Evolutionary conservation across 2,329 filamentous ascomycete genomes (phyloP), one percentile per base, ranked within the genome.

Genomic region (Lanzia echinophila): DNA sequence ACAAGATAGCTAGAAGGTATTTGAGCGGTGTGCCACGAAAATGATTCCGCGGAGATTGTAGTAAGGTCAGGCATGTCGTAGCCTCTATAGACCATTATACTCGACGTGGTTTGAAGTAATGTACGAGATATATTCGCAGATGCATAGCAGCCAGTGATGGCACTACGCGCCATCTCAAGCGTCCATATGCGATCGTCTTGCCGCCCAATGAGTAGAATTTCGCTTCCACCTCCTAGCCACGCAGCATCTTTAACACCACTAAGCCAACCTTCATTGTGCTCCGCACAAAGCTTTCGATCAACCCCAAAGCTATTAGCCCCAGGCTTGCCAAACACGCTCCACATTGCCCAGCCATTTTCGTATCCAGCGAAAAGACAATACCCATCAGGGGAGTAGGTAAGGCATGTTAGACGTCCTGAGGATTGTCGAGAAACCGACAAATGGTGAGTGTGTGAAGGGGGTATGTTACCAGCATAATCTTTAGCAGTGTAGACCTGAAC

Each of bases 291-390:
- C 2, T 73, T 71, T 24, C 76, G 74, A 63, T 95, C 88, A 12
- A 81, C 77, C 6, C 79, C 77, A 68, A 97, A 97, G 66, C 89
- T 96, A 62, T 83, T 89, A 53, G 87, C 90, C 13, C 90, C 86
- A 2, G 86, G 79, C 69, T 96, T 96, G 33, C 94, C 94, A 70
- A 95, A 99, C 36, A 97, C 94, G 68, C 92, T 97, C 92, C 92
- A 99, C 45, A 85, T 92, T 4, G 88, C 87, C 94, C 94, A 99
- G 0, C 94, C 95, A 55, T 86, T 84, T 64, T 94, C 86, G 66
- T 92, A 97, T 1, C 92, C 94, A 42, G 87, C 90, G 70, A 99
- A 96, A 8, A 99, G 78, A 68, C 91, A 96, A 69, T 97, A 96
- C 17, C 94, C 94, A 69, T 99, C 94, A 0, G 92, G 90, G 1